Evolutionary conservation across 2,329 filamentous ascomycete genomes (phyloP), one percentile per base, ranked within the genome.

Genomic region (Geosmithia putterillii): DNA sequence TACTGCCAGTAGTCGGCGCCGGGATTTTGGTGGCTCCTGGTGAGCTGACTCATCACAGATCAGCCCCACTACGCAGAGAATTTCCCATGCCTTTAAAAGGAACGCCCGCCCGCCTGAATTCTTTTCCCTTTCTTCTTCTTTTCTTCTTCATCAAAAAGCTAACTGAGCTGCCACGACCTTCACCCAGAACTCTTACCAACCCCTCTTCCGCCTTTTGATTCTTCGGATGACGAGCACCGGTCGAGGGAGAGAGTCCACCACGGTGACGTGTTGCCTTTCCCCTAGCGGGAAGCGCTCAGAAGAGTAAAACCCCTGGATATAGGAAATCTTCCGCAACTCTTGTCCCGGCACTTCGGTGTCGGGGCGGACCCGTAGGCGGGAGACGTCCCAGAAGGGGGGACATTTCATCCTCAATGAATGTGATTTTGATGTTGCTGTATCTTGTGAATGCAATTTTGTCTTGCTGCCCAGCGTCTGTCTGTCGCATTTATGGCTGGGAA

Each of bases 241-340:
- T 9, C 4, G 28, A 32, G 28, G 28, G 10, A 4, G 28, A 32
- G 5, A 14, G 28, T 32, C 15, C 28, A 32, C 44, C 58, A 78
- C 74, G 73, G 73, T 76, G 74, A 71, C 62, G 72, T 57, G 74
- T 78, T 78, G 74, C 74, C 74, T 71, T 71, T 69, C 65, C 63
- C 55, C 22, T 45, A 43, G 47, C 49, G 65, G 65, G 69, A 68
- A 69, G 59, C 55, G 62, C 68, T 76, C 71, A 73, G 73, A 65
- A 78, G 71, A 78, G 59, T 49, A 65, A 71, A 61, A 63, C 67
- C 73, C 73, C 71, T 71, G 71, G 60, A 66, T 66, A 74, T 77
- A 78, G 74, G 74, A 78, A 79, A 72, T 76, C 68, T 76, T 59
- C 61, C 70, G 68, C 59, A 61, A 57, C 49, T 44, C 45, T 57